Base-by-base conservation (phyloP, 805 yeast species). In the Wickerhamomyces pijperi region DNA sequence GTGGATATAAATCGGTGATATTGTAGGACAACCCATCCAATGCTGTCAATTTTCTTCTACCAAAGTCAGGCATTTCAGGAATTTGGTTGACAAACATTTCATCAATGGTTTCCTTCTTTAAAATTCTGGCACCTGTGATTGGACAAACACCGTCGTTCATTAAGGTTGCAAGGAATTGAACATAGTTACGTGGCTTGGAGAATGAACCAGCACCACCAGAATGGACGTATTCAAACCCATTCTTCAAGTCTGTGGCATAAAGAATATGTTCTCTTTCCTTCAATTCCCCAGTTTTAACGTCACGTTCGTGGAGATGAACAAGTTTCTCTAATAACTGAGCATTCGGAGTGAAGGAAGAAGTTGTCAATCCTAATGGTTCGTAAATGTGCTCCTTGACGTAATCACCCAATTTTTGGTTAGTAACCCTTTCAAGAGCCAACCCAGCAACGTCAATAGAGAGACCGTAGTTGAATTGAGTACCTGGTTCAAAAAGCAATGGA, bases 171-270 rank as follows among this genome's bases (percentile, higher is more conserved):
- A 68, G 42, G 33, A 67, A 55, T 45, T 56, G 59, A 36, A 61
- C 54, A 42, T 60, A 68, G 42, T 68, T 72, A 8, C 50, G 51
- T 4, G 61, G 64, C 8, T 61, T 64, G 2, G 67, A 59, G 37
- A 58, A 65, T 33, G 60, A 44, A 4, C 74, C 74, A 6, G 63
- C 68, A 20, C 74, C 74, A 7, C 70, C 73, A 45, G 62, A 53
- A 36, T 59, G 58, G 32, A 56, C 35, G 15, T 31, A 29, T 6
- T 34, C 19, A 8, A 17, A 31, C 4, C 19, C 36, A 2, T 39
- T 18, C 23, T 36, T 28, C 13, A 34, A 41, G 32, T 45, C 45
- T 5, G 33, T 31, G 20, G 34, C 35, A 13, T 36, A 34, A 16
- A 42, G 43, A 6, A 40, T 28, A 31, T 49, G 49, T 2, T 40